Base-by-base conservation (phyloP, 2,329 filamentous ascomycete species). In the Colletotrichum abscissum region DNA sequence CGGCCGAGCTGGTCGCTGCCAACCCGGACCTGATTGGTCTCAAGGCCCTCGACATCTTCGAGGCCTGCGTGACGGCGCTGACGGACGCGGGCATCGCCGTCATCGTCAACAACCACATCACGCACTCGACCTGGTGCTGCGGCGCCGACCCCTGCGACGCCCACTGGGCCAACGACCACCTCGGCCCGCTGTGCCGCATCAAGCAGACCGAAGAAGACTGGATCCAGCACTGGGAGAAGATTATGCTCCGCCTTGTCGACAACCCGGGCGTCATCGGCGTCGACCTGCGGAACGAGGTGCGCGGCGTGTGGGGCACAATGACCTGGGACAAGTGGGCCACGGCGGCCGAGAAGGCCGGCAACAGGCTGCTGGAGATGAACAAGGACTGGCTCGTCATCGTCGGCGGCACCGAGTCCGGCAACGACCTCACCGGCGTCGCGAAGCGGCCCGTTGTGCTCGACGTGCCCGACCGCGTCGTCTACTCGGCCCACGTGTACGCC, bases 51-150 rank as follows among this genome's bases (percentile, higher is more conserved):
- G 91, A 93, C 75, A 82, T 93, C 5, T 89, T 90, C 76, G 86
- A 87, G 73, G 90, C 91, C 5, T 88, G 89, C 52, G 87, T 91
- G 33, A 82, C 85, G 60, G 85, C 90, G 12, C 82, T 93, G 77
- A 93, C 91, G 9, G 87, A 89, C 33, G 89, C 86, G 12, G 91
- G 91, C 26, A 81, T 93, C 65, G 89, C 90, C 26, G 91, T 93
- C 67, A 90, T 93, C 63, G 81, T 92, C 74, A 93, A 93, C 83
- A 90, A 93, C 80, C 92, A 93, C 81, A 93, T 93, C 80, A 93
- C 92, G 1, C 87, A 87, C 59, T 90, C 91, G 11, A 88, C 88
- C 7, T 93, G 91, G 92, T 93, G 91, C 82, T 93, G 91, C 79
- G 91, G 91, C 63, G 89, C 88, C 28, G 88, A 93, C 78, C 90